These are phyloP conservation scores for Aspergillus sp. DNA, from an alignment of 2,329 filamentous ascomycete genomes.

Conservation along the genomic window DNA sequence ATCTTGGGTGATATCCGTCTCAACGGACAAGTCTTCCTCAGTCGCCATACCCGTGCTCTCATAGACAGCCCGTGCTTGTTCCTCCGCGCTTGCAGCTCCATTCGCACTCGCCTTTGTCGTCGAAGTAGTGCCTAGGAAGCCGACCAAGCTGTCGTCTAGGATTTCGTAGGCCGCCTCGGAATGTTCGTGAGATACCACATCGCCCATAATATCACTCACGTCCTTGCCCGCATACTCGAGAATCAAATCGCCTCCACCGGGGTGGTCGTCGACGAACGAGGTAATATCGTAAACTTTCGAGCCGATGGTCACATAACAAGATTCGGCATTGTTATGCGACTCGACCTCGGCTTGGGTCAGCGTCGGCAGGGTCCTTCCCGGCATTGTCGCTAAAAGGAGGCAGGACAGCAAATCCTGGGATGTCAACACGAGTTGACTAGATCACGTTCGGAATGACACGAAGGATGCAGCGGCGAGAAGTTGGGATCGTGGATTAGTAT, in stretches of 20 bases:
- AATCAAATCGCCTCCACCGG: slow-evolving; percentile 81
- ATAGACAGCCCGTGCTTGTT: slow-evolving; percentile 30
- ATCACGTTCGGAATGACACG: neutral
- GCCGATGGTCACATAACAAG: slow-evolving; percentile 89
- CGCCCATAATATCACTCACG: slow-evolving; percentile 71
- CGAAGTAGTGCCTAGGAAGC: slow-evolving; percentile 63
- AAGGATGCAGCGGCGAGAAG: neutral
- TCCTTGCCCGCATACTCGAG: slow-evolving; percentile 88
- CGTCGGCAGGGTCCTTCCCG: slow-evolving; percentile 72
- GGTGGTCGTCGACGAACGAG: slow-evolving; percentile 81
- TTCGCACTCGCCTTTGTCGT: slow-evolving; percentile 39
- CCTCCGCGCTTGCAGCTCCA: slow-evolving; percentile 10
- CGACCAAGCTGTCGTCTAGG: slow-evolving; percentile 77
- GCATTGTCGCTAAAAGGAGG: slow-evolving; percentile 51
- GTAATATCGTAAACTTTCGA: slow-evolving; percentile 93
- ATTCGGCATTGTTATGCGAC: slow-evolving; percentile 69
- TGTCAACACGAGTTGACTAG: neutral
- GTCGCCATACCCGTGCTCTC: slow-evolving; percentile 75
- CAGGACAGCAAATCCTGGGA: neutral
- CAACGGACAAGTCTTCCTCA: slow-evolving; percentile 76
- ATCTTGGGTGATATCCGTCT: slow-evolving; percentile 69
- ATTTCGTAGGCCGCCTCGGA: slow-evolving; percentile 94
- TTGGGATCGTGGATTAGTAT: neutral
- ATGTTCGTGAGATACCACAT: slow-evolving; percentile 75
- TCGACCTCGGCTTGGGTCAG: slow-evolving; percentile 75